Base-by-base conservation (phyloP, 257 asterid species). In the Paulownia fortunei region DNA sequence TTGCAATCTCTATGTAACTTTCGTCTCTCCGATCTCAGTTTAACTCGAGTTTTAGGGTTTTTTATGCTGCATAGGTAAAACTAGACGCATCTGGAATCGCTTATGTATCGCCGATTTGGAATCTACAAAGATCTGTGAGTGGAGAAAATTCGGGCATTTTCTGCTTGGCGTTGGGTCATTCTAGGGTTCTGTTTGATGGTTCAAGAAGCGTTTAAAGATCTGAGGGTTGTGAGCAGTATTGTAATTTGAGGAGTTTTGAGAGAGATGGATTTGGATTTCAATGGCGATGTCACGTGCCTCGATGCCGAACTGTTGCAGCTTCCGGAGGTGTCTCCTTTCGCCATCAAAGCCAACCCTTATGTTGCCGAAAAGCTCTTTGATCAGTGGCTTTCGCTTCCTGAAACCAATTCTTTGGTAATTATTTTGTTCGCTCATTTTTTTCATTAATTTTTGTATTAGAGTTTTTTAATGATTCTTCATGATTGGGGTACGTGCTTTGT, bases 331-430 rank as follows among this genome's bases (percentile, higher is more conserved):
- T 89, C 99, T 56, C 92, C 98, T 39, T 76, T 87, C 91, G 96
- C 98, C 69, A 87, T 94, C 76, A 92, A 88, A 84, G 90, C 96
- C 67, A 92, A 91, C 76, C 94, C 99, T 60, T 84, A 68, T 77
- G 92, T 94, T 37, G 95, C 99, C 10, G 98, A 91, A 84, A 90
- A 89, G 88, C 92, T 94, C 30, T 94, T 86, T 63, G 97, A 94
- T 86, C 96, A 91, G 84, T 94, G 99, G 99, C 95, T 94, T 41
- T 92, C 99, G 76, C 96, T 91, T 32, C 95, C 98, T 18, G 99
- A 94, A 54, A 89, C 98, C 79, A 73, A 82, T 60, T 77, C 89
- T 2, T 79, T 94, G 99, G 99, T 94, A 92, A 82, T 74, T 60
- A 9, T 41, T 74, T 16, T 37, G 2, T 15, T 26, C 18, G 24